Evolutionary conservation across 495 filamentous ascomycete species (phyloP), one percentile per base, ranked within the genome.

Genomic region (Friedmanniomyces endolithicus): DNA sequence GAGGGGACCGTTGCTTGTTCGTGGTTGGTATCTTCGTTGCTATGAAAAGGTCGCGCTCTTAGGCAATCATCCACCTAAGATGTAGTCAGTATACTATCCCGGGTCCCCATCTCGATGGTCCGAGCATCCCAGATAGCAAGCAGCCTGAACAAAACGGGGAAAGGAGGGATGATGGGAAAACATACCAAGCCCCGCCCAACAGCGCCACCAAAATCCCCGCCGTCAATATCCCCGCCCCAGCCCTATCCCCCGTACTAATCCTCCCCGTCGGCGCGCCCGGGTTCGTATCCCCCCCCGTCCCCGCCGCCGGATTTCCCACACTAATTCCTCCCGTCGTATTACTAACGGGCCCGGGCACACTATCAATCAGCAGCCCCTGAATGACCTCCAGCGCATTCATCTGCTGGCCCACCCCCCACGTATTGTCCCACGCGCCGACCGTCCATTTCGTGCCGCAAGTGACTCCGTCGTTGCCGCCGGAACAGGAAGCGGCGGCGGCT

Each of bases 401-500:
- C 59, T 84, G 75, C 63, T 81, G 68, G 48, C 79, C 78, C 17
- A 79, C 63, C 25, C 75, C 76, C 19, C 57, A 68, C 25, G 65
- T 68, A n/a, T 71, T 70, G 48, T 81, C 78, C 60, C 68, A 78
- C 1, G 9, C n/a, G 24, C 58, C 58, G 8, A 63, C 65, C 37
- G 74, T 72, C 79, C 78, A 82, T 25, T 69, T 69, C 20, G 72
- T 71, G 20, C 78, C 78, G 27, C 57, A 70, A 27, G 37, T 51
- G 11, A 48, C 51, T 39, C 80, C 79, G 29, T 72, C 66, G 46
- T 68, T 71, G 11, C 74, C 71, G 33, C 72, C 72, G 9, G 75
- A 75, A 64, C 85, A 88, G 44, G 76, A 72, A 37, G 68, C 63
- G 0, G 83, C 82, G 0, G 85, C 86, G 0, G 79, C 83, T 23